Evolutionary conservation across 176 grass and related monocot genomes (phyloP), one percentile per base, ranked within the genome.

Genomic region (Avena eriantha): DNA sequence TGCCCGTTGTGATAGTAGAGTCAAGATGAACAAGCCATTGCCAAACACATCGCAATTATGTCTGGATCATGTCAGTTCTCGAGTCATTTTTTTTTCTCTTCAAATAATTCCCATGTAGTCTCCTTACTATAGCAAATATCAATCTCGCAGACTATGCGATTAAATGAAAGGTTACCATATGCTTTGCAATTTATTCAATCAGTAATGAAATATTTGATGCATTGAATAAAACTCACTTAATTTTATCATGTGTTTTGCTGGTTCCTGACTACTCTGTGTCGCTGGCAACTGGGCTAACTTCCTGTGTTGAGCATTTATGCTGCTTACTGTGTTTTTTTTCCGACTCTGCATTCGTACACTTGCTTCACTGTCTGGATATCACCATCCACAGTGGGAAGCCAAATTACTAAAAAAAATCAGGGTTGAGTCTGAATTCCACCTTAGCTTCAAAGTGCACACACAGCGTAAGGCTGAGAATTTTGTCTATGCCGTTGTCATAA

Each of bases 1-100:
- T 87, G 89, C 29, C 89, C 89, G 4, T 45, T 88, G 36, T 91
- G 69, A 91, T 39, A 36, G 0, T 3, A 74, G 29, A 72, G 54
- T 22, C 18, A 47, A 18, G 11, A 83, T 18, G 13, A 58, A 56
- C 54, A 83, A 77, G 54, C 29, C 33, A 46, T 43, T n/a, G 72
- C 11, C 63, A 29, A 73, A 47, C 13, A 5, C 34, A 48, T 26
- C 47, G 26, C 35, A 56, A 49, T 35, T 19, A 19, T 36, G 41
- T 59, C 50, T 67, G 41, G 29, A 66, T 21, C 48, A 33, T 81
- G 71, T 35, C 65, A 36, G 41, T 47, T 77, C 23, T n/a, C 41
- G 33, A 45, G 75, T 7, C 83, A 17, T 48, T 24, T 68, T 8
- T 8, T 82, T 29, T 73, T 76, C 18, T 46, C 43, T 50, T 64